phyloP scores from a whole-genome alignment of 306 rosid genomes.

The Dicorynia guianensis region DNA sequence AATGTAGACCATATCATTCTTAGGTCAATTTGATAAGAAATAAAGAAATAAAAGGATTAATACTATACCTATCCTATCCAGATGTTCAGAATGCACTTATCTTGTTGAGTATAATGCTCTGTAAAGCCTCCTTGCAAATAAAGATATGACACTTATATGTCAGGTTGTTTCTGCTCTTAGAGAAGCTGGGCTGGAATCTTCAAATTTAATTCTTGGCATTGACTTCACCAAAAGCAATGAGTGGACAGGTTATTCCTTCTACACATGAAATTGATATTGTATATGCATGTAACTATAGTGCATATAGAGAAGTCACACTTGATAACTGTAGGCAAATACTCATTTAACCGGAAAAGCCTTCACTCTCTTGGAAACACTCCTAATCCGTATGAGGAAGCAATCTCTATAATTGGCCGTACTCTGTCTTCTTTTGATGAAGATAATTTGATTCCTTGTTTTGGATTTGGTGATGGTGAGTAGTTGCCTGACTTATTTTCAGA shows the following conservation, averaged over 20 bases:
- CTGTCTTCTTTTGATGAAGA: constrained; percentile 95
- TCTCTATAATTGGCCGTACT: constrained; percentile 85
- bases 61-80: neutral
- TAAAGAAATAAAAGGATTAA: neutral
- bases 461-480: constrained; percentile 92
- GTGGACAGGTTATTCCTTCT: constrained; percentile 82
- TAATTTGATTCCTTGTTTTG: constrained; percentile 92
- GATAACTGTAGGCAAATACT: constrained; percentile 68
- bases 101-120: constrained; percentile 3
- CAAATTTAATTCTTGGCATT: constrained; percentile 87
- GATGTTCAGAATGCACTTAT: constrained; percentile 27
- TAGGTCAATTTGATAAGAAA: neutral
- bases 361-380: constrained; percentile 70
- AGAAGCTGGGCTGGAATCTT: constrained; percentile 95
- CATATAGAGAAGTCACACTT: constrained; percentile 31
- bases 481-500: constrained; percentile 26
- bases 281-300: neutral
- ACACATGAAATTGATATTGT: neutral
- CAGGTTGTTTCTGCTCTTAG: constrained; percentile 93
- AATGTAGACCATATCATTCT: neutral
- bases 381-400: constrained; percentile 97
- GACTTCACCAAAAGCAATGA: constrained; percentile 99
- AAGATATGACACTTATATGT: constrained; percentile 36
- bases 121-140: neutral
- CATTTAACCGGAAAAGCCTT: constrained; percentile 84